phyloP scores from a whole-genome alignment of 106 monocot species.

The Hemerocallis citrina region DNA sequence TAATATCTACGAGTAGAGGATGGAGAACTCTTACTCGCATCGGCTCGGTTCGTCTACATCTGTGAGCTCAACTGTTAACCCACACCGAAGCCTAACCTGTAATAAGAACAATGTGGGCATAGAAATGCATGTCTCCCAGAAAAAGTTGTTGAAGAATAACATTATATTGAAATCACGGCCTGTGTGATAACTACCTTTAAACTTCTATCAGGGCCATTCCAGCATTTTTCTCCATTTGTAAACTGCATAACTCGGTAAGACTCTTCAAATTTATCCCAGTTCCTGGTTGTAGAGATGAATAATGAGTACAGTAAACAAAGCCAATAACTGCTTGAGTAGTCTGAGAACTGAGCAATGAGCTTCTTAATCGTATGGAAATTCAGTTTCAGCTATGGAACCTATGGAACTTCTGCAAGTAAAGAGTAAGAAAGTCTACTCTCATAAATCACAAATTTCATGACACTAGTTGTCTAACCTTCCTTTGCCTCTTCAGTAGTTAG shows the following conservation, averaged over 20 bases:
- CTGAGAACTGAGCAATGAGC: background rate
- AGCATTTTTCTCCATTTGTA: conserved; percentile 78
- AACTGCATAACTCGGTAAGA: conserved; percentile 77
- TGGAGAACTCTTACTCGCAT: conserved; percentile 75
- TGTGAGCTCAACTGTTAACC: conserved; percentile 75
- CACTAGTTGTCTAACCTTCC: too few relatives aligned
- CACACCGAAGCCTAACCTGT: conserved; percentile 97
- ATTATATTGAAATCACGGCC: too few relatives aligned
- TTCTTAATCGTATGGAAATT: background rate
- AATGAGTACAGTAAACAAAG: background rate
- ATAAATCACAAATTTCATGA: too few relatives aligned
- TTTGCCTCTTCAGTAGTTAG: too few relatives aligned
- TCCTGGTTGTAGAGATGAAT: conserved; percentile 24
- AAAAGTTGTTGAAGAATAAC: background rate
- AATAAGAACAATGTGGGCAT: conserved; percentile 2
- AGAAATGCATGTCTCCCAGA: background rate
- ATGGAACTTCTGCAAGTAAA: too few relatives aligned
- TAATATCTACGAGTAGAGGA: background rate
- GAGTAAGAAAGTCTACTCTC: too few relatives aligned
- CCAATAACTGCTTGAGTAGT: background rate
- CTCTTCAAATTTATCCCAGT: conserved; percentile 96
- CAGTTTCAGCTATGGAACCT: background rate
- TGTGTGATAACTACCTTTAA: conserved; percentile 74
- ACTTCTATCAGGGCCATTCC: conserved; percentile 99
- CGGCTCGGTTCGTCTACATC: conserved; percentile 95